These are phyloP conservation scores for Candida xyloterini DNA, from an alignment of 805 yeast genomes.

Conservation along the genomic window DNA sequence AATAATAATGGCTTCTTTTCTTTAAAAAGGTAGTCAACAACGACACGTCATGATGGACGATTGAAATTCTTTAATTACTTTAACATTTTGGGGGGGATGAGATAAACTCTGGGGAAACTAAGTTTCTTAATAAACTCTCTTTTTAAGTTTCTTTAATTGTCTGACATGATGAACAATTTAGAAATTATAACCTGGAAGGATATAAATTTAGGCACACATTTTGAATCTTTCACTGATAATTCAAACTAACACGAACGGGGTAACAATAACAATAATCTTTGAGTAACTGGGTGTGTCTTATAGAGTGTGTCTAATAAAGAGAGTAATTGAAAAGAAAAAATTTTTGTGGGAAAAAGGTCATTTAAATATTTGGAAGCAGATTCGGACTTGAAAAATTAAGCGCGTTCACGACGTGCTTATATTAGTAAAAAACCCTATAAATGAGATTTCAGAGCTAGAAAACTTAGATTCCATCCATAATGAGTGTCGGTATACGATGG, in stretches of 20 bases:
- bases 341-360: neutral
- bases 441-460: neutral
- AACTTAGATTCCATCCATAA: no score
- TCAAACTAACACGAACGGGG: slow-evolving; percentile 8
- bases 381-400: neutral
- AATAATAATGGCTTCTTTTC: slow-evolving; percentile 1
- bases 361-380: slow-evolving; percentile 2
- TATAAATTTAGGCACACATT: slow-evolving; percentile 26
- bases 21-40: slow-evolving; percentile 7
- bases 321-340: slow-evolving; percentile 4
- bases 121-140: slow-evolving; percentile 13
- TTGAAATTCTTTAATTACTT: slow-evolving; percentile 16
- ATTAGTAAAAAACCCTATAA: neutral
- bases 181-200: slow-evolving; percentile 16
- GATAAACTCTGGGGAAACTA: slow-evolving; percentile 14
- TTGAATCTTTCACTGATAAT: slow-evolving; percentile 10
- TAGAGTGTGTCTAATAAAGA: slow-evolving; percentile 6
- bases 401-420: neutral
- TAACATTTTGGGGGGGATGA: slow-evolving; percentile 22
- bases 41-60: slow-evolving; percentile 29
- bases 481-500: no score
- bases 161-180: slow-evolving; percentile 14
- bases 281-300: neutral
- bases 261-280: slow-evolving; percentile 1
- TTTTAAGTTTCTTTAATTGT: slow-evolving; percentile 19